Evolutionary conservation across 2,329 filamentous ascomycete species (phyloP).

Genomic region (Aspergillus sp.): DNA sequence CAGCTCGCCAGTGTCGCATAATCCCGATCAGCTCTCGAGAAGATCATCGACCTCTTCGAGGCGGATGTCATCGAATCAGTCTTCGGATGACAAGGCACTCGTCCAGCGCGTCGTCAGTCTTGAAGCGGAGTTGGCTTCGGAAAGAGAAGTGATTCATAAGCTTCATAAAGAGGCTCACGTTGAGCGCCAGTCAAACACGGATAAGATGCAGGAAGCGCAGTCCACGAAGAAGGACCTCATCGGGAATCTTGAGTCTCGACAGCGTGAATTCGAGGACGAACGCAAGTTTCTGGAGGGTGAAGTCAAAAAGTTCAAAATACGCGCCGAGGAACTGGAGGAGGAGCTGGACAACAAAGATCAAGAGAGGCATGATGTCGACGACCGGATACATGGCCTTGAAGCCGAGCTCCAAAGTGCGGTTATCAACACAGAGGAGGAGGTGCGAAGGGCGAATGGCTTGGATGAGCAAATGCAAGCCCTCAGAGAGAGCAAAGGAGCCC

Average conservation of each 20-base stretch:
- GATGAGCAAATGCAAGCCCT: constrained; percentile 48
- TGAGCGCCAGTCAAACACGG: constrained; percentile 50
- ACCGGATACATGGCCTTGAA: constrained; percentile 58
- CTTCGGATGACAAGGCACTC: constrained; percentile 51
- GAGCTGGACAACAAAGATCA: constrained; percentile 82
- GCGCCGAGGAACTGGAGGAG: constrained; percentile 81
- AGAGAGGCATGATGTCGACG: constrained; percentile 62
- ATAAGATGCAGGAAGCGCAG: constrained; percentile 71
- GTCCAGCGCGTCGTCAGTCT: constrained; percentile 55
- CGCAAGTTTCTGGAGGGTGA: constrained; percentile 74
- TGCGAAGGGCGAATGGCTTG: constrained; percentile 31
- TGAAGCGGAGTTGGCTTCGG: constrained; percentile 66
- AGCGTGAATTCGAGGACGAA: constrained; percentile 79
- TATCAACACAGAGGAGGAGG: constrained; percentile 38
- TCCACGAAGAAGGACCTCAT: constrained; percentile 90
- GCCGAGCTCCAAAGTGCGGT: constrained; percentile 58
- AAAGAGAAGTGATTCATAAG: constrained; percentile 57
- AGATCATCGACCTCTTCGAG: constrained; percentile 53
- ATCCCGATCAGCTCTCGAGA: constrained; percentile 39
- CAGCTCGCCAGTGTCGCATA: constrained; percentile 32
- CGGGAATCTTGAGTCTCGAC: constrained; percentile 86
- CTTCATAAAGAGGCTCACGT: constrained; percentile 62
- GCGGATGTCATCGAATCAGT: constrained; percentile 52
- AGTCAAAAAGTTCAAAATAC: constrained; percentile 63
- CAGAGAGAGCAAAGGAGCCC: constrained; percentile 40